Base-by-base conservation (phyloP, 2,329 filamentous ascomycete species). In the Colletotrichum horii region DNA sequence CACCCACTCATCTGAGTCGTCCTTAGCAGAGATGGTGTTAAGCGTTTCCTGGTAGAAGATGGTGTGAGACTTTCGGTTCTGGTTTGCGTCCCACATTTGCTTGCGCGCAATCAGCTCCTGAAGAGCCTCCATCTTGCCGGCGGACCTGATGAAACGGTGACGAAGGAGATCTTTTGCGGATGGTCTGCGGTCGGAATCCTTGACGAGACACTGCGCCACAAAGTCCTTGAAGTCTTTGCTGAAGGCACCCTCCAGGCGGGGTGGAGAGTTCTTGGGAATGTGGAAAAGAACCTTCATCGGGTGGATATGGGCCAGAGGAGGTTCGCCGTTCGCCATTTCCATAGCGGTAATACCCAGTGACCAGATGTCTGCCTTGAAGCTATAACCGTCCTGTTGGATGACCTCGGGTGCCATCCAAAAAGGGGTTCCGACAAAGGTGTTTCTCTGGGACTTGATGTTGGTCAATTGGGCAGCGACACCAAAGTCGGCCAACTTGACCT, bases 351-450 rank as follows among this genome's bases (percentile, higher is more conserved):
- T 98, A 9, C 96, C 96, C 60, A 98, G 86, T 0, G 95, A 97
- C 96, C 96, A 98, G 74, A 98, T 96, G 81, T 98, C 96, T 8
- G 96, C 96, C 84, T 97, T 97, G 87, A 95, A 97, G 83, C 96
- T 95, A 77, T 92, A 93, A 19, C 91, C 91, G 78, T 95, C 92
- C 85, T 98, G 95, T 83, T 97, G 94, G 79, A 98, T 98, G 43
- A 98, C 96, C 82, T 98, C 96, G 2, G 96, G 96, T 1, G 96
- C 96, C 96, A 98, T 98, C 96, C 96, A 98, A 82, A 97, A 98
- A 0, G 97, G 97, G 0, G 96, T 98, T 24, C 97, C 97, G 24
- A 99, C 97, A 81, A 99, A 98, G 0, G 97, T 99, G 85, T 98
- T 96, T 70, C 97, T 93, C 84, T 98, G 96, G 4, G 96, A 98